Percentiles rank a stretch among this genome's conserved stretches.
Conservation (phyloP, 2,329 filamentous ascomycete species). For the Clonostachys rosea region DNA sequence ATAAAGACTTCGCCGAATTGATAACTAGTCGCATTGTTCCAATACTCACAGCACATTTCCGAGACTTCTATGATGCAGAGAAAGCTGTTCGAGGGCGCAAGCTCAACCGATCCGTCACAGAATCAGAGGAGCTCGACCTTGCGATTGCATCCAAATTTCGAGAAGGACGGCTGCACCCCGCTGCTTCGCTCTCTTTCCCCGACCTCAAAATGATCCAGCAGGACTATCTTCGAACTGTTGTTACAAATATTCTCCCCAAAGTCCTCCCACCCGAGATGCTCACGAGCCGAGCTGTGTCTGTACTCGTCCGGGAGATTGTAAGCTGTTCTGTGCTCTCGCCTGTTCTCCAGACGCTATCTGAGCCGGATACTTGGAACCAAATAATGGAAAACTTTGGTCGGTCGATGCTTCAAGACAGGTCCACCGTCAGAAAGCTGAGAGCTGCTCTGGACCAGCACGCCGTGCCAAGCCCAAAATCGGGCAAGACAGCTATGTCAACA, state of each 20-base stretch:
- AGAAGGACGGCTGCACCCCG: conserved; percentile 82
- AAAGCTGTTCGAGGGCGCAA: conserved; percentile 80
- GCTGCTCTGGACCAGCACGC: conserved; percentile 93
- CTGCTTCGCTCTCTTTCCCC: conserved; percentile 76
- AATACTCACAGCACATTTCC: conserved; percentile 82
- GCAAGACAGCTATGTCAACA: conserved; percentile 58
- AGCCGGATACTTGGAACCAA: conserved; percentile 98
- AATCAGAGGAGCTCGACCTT: conserved; percentile 92
- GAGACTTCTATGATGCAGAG: conserved; percentile 88
- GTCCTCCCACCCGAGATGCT: conserved; percentile 71
- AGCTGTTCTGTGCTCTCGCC: conserved; percentile 86
- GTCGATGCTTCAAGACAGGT: conserved; percentile 87
- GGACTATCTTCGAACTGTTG: conserved; percentile 76
- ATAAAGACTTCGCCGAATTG: conserved; percentile 79
- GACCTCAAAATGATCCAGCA: conserved; percentile 84
- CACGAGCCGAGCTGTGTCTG: conserved; percentile 74
- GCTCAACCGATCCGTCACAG: conserved; percentile 83
- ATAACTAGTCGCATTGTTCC: conserved; percentile 80
- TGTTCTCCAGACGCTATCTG: conserved; percentile 72
- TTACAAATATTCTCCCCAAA: conserved; percentile 66
- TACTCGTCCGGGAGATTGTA: conserved; percentile 84
- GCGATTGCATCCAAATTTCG: conserved; percentile 94
- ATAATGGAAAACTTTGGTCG: conserved; percentile 86
- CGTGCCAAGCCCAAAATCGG: conserved; percentile 66
- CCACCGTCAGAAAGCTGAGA: conserved; percentile 86